Evolutionary conservation across 2,329 filamentous ascomycete species (phyloP), one percentile per base, ranked within the genome.

Genomic region (Byssoonygena ceratinophila): DNA sequence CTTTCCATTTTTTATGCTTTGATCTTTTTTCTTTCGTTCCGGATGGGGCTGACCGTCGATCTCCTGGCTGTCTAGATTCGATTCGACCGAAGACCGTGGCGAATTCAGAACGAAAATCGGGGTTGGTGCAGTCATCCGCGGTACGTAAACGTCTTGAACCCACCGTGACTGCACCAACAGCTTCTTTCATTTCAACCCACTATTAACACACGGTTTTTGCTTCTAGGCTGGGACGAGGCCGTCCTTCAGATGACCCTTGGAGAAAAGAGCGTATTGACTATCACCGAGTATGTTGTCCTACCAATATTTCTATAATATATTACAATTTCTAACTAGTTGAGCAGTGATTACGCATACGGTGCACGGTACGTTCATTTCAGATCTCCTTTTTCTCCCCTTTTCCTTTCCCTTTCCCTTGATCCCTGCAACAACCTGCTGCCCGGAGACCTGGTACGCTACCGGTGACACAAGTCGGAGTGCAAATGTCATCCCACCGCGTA

Each of bases 171-270:
- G n/a, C n/a, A n/a, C n/a, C n/a, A n/a, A n/a, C n/a, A n/a, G n/a
- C n/a, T n/a, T n/a, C n/a, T n/a, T n/a, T n/a, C n/a, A n/a, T n/a
- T n/a, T n/a, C n/a, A n/a, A n/a, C n/a, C n/a, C n/a, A n/a, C n/a
- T n/a, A n/a, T n/a, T n/a, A n/a, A n/a, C n/a, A n/a, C n/a, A n/a
- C n/a, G 2, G n/a, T n/a, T 7, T 36, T 32, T 12, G 25, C 27
- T 36, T 51, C 39, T 64, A 89, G 86, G 81, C 61, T 94, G 81
- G 88, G 89, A 88, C 64, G 83, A 95, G 72, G 90, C 85, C 59
- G 89, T 97, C 50, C 73, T 75, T 46, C 75, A 81, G 66, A 96
- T 98, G 91, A 83, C 84, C 66, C 75, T 94, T 54, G 90, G 91
- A 67, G 91, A 97, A 79, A 91, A 87, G 75, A 83, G 88, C 51